These are phyloP conservation scores for Mortierella sp. DNA, from an alignment of 371 early-diverging fungal species.

Conservation along the genomic window DNA sequence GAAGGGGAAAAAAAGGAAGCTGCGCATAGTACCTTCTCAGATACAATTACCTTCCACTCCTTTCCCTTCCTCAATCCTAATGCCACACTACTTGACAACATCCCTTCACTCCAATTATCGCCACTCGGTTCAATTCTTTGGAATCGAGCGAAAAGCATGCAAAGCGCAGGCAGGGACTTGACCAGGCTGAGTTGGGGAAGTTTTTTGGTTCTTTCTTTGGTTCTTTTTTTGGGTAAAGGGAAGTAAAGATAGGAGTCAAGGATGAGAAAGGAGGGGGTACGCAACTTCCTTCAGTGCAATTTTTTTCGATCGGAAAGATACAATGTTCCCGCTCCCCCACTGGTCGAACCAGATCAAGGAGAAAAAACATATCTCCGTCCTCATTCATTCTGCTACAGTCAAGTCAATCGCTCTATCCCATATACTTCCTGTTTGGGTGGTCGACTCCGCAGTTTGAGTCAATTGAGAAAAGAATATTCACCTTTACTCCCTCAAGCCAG, in stretches of 20 bases:
- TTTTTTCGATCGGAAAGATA: neutral
- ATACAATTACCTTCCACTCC: neutral
- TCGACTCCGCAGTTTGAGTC: conserved; percentile 1
- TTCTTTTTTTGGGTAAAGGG: neutral
- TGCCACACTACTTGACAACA: neutral
- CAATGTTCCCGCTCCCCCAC: neutral
- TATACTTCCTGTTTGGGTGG: neutral
- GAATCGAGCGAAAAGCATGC: neutral
- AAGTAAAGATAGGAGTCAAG: neutral
- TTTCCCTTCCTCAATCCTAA: neutral
- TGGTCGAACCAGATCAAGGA: neutral
- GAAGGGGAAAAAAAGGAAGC: neutral
- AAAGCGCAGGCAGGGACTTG: neutral
- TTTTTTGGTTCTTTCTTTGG: neutral
- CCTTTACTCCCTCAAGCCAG: neutral
- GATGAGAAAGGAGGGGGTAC: neutral
- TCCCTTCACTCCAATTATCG: neutral
- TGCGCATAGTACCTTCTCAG: neutral
- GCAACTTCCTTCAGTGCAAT: neutral
- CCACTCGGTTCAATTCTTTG: neutral
- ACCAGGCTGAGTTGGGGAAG: neutral
- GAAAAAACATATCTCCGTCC: neutral
- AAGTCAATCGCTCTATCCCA: neutral
- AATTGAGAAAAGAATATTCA: neutral
- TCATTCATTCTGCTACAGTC: neutral